Percentiles rank a stretch among this genome's conserved stretches.
These are phyloP conservation scores for Durio zibethinus DNA, from an alignment of 345 rosid genomes.

Conservation along the genomic window DNA sequence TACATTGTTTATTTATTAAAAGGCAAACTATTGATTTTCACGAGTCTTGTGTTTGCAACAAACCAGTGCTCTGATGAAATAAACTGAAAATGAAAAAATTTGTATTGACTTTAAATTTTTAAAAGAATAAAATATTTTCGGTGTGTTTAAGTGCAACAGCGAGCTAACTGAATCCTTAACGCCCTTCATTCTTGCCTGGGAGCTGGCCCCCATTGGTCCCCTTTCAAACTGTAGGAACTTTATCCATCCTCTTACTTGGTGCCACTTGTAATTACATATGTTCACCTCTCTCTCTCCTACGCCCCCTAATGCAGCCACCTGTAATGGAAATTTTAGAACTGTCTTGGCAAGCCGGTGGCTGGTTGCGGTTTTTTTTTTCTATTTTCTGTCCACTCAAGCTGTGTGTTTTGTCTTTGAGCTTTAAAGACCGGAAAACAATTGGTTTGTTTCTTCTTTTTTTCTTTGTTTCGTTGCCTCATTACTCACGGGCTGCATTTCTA, in stretches of 20 bases:
- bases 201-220: background rate
- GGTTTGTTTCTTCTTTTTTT: background rate
- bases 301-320: background rate
- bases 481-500: background rate
- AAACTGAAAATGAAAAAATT: too few species aligned
- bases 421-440: background rate
- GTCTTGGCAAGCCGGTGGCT: conserved; percentile 1
- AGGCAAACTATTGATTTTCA: background rate
- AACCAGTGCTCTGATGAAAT: background rate
- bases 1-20: background rate
- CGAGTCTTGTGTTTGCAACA: background rate
- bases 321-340: background rate
- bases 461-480: too few species aligned
- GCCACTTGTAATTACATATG: background rate
- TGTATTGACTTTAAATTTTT: too few species aligned
- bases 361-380: background rate
- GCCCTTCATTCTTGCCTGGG: background rate
- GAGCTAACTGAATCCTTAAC: background rate
- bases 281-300: background rate
- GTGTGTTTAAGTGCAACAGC: too few species aligned
- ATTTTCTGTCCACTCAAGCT: background rate
- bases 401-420: background rate
- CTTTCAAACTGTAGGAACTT: background rate
- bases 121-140: too few species aligned
- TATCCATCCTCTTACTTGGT: background rate